Evolutionary conservation across 306 rosid genomes (phyloP).

Genomic region (Fragaria nilgerrensis): DNA sequence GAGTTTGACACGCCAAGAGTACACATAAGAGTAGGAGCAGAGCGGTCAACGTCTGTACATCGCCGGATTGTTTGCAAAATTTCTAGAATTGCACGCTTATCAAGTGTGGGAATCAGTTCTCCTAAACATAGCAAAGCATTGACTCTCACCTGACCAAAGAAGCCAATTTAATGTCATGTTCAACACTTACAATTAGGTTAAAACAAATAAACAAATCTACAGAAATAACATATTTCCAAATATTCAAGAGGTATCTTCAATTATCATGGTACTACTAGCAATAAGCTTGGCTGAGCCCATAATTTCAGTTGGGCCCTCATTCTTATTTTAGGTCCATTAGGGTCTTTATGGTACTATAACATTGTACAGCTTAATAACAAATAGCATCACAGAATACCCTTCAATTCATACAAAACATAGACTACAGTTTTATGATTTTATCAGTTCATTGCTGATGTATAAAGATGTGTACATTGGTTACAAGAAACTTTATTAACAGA

Average conservation of each 20-base stretch:
- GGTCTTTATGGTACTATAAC: background rate
- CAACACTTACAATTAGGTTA: slow-evolving; percentile 6
- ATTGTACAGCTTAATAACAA: background rate
- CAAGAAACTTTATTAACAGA: background rate
- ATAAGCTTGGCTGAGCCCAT: slow-evolving; percentile 2
- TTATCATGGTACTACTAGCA: slow-evolving; percentile 5
- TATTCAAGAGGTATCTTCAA: background rate
- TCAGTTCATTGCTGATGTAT: background rate
- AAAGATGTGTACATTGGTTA: background rate
- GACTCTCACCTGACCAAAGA: slow-evolving; percentile 79
- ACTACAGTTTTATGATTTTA: background rate
- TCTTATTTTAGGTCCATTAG: too few relatives aligned
- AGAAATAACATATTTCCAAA: background rate
- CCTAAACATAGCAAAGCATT: slow-evolving; percentile 93
- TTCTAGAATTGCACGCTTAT: slow-evolving; percentile 77
- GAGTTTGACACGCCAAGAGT: slow-evolving; percentile 97
- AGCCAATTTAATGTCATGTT: slow-evolving; percentile 13
- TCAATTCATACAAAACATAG: background rate
- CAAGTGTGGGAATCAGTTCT: slow-evolving; percentile 73
- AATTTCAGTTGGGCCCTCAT: too few relatives aligned
- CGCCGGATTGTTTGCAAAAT: slow-evolving; percentile 95
- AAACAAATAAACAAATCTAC: slow-evolving; percentile 6
- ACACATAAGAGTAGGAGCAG: slow-evolving; percentile 99
- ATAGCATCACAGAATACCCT: background rate
- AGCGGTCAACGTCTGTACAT: slow-evolving; percentile 90